A percentile compares a stretch with the other conserved stretches of the same genome.
Conservation (phyloP, 495 filamentous ascomycete genomes). For the Daldinia childiae region DNA sequence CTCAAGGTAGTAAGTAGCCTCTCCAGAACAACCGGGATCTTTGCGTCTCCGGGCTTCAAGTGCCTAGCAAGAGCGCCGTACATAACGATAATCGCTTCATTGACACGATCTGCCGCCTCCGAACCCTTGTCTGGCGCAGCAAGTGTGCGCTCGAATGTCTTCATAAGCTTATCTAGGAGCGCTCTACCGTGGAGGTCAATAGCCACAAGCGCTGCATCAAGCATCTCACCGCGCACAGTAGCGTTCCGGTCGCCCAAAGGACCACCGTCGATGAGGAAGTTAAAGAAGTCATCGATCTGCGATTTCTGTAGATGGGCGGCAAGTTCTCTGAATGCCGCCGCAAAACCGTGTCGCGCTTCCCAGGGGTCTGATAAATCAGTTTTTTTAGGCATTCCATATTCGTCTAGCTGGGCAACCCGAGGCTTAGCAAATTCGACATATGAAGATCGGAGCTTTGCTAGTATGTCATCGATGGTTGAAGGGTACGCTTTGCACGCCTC, state of each 20-base stretch:
- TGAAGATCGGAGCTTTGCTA: slow-evolving; percentile 69
- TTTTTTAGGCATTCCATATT: slow-evolving; percentile 92
- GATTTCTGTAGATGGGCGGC: slow-evolving; percentile 71
- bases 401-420: slow-evolving; percentile 80
- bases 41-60: slow-evolving; percentile 80
- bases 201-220: slow-evolving; percentile 86
- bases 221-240: slow-evolving; percentile 84
- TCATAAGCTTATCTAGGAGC: slow-evolving; percentile 90
- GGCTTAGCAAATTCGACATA: slow-evolving; percentile 85
- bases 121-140: slow-evolving; percentile 82
- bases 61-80: slow-evolving; percentile 93
- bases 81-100: slow-evolving; percentile 96
- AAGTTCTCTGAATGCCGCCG: slow-evolving; percentile 83
- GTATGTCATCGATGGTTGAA: slow-evolving; percentile 54
- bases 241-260: slow-evolving; percentile 82
- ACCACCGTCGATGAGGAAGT: slow-evolving; percentile 84
- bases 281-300: slow-evolving; percentile 77
- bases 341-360: slow-evolving; percentile 88
- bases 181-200: slow-evolving; percentile 80
- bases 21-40: slow-evolving; percentile 84
- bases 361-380: slow-evolving; percentile 85
- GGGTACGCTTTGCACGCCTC: slow-evolving; percentile 71
- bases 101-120: slow-evolving; percentile 82
- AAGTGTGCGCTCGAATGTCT: slow-evolving; percentile 83
- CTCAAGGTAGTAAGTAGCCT: slow-evolving; percentile 84